A percentile compares a stretch with the other conserved stretches of the same genome.
These are phyloP conservation scores for Paulownia fortunei DNA, from an alignment of 257 asterid species.

Conservation along the genomic window DNA sequence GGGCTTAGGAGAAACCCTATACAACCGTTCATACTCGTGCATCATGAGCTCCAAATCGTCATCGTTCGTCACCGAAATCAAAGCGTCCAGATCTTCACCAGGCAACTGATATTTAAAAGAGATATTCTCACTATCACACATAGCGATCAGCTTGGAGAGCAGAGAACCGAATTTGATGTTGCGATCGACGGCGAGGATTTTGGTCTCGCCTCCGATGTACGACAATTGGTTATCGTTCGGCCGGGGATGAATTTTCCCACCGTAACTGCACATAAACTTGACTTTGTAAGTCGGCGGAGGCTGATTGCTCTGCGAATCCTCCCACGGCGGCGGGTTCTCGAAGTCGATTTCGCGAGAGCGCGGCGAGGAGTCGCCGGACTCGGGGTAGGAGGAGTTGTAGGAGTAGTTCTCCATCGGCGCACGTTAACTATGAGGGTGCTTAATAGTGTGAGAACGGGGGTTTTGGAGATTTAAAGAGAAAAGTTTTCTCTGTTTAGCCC, in stretches of 20 bases:
- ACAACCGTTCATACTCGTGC: slow-evolving; percentile 88
- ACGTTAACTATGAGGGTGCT: slow-evolving; percentile 9
- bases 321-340: slow-evolving; percentile 86
- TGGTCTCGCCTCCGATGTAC: slow-evolving; percentile 93
- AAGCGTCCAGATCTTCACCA: slow-evolving; percentile 94
- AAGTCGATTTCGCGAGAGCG: slow-evolving; percentile 89
- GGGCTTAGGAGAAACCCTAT: slow-evolving; percentile 70
- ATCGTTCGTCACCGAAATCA: slow-evolving; percentile 91
- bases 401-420: slow-evolving; percentile 79
- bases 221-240: slow-evolving; percentile 88
- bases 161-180: slow-evolving; percentile 54
- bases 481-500: slow-evolving; percentile 23
- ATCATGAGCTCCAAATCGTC: slow-evolving; percentile 97
- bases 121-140: slow-evolving; percentile 62
- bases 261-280: slow-evolving; percentile 95
- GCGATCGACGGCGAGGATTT: slow-evolving; percentile 87
- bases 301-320: slow-evolving; percentile 62
- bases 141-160: slow-evolving; percentile 60
- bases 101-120: slow-evolving; percentile 92
- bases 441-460: neutral
- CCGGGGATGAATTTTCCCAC: slow-evolving; percentile 92
- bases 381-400: slow-evolving; percentile 77
- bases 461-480: slow-evolving; percentile 1
- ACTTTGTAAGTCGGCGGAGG: slow-evolving; percentile 58
- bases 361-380: slow-evolving; percentile 92